A percentile compares a stretch with the other conserved stretches of the same genome.
phyloP scores from a whole-genome alignment of 2,329 filamentous ascomycete genomes.

The Penicillium sp. region DNA sequence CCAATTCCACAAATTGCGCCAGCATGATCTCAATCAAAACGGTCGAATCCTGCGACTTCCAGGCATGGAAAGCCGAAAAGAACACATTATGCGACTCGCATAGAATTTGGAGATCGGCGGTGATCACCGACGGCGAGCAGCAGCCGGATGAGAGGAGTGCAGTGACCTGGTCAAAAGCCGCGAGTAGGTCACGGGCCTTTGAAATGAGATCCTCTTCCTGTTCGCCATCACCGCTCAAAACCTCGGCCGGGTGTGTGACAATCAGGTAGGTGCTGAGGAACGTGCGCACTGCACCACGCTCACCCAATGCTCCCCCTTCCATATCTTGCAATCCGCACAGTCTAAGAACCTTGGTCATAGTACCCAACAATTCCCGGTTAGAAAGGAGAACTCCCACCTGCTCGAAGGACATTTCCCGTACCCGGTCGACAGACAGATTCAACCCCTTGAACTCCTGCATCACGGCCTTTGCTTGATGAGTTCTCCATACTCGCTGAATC shows the following conservation, averaged over 20 bases:
- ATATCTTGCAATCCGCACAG: conserved; percentile 60
- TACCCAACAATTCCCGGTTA: conserved; percentile 56
- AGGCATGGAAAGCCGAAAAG: conserved; percentile 66
- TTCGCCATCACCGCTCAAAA: conserved; percentile 64
- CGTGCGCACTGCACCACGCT: conserved; percentile 60
- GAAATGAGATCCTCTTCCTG: conserved; percentile 65
- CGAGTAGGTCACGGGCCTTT: conserved; percentile 64
- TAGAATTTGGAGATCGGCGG: conserved; percentile 53
- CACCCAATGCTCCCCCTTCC: conserved; percentile 51
- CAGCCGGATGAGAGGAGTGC: conserved; percentile 53
- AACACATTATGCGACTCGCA: conserved; percentile 63
- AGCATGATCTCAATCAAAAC: conserved; percentile 69
- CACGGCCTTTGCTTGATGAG: conserved; percentile 52
- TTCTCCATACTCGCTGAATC: conserved; percentile 64
- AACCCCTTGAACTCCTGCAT: conserved; percentile 57
- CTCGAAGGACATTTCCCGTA: conserved; percentile 61
- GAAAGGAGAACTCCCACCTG: conserved; percentile 62
- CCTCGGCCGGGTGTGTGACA: conserved; percentile 63
- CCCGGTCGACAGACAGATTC: conserved; percentile 57
- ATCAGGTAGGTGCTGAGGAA: conserved; percentile 69
- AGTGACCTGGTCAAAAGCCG: conserved; percentile 59
- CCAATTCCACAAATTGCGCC: conserved; percentile 67
- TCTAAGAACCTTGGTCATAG: conserved; percentile 60
- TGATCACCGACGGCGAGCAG: conserved; percentile 46
- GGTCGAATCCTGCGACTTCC: conserved; percentile 67